Conservation (phyloP, 1,284 basidiomycete species). For the Apiotrichum laibachii region DNA sequence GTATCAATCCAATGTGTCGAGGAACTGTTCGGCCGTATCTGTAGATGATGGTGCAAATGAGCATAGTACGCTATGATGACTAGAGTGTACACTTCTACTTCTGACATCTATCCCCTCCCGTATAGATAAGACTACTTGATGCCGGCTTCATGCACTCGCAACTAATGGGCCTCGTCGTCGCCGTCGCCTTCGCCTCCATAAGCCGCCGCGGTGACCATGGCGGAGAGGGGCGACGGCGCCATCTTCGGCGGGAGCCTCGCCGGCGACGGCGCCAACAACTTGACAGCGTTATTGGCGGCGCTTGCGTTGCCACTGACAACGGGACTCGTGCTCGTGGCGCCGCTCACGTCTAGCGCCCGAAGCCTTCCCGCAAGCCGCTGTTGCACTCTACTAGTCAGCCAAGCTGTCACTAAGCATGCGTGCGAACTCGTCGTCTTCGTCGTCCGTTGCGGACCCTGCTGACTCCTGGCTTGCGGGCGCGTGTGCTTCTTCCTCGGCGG, state of each 20-base stretch:
- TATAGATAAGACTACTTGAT: too few relatives aligned
- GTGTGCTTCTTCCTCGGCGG: slow-evolving; percentile 10
- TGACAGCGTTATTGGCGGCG: background rate
- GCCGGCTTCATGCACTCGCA: too few relatives aligned
- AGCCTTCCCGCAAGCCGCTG: background rate
- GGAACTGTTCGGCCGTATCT: too few relatives aligned
- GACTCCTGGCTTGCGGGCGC: slow-evolving; percentile 13
- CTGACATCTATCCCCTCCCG: too few relatives aligned
- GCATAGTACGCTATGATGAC: too few relatives aligned
- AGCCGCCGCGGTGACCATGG: too few relatives aligned
- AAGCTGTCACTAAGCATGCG: slow-evolving; percentile 22
- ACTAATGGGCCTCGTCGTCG: too few relatives aligned
- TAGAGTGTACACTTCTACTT: too few relatives aligned
- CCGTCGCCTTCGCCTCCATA: too few relatives aligned
- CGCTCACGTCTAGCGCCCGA: background rate
- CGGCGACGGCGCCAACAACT: background rate
- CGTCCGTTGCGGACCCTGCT: background rate
- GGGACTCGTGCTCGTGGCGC: background rate
- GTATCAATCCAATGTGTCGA: too few relatives aligned
- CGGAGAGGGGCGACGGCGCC: background rate
- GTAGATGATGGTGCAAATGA: too few relatives aligned
- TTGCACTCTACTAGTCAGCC: slow-evolving; percentile 6
- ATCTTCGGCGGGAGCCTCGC: background rate
- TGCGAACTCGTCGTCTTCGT: slow-evolving; percentile 42
- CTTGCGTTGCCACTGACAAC: background rate